A percentile compares a stretch with the other conserved stretches of the same genome.
phyloP scores from a whole-genome alignment of 1,139 yeast genomes.

The Hansenula lynferdii region DNA sequence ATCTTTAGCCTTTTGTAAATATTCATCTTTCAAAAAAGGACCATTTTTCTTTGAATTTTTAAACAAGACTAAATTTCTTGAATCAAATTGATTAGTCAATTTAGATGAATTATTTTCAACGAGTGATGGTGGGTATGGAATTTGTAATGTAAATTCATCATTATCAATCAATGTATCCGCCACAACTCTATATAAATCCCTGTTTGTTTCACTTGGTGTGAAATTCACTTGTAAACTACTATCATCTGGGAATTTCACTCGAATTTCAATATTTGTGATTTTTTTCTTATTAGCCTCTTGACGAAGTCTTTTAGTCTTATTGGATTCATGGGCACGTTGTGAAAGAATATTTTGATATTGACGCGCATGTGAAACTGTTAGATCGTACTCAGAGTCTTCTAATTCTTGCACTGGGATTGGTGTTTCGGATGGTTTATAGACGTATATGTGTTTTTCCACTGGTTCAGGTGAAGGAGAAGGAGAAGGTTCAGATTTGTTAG shows the following conservation, averaged over 20 bases:
- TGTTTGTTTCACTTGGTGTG: conserved; percentile 30
- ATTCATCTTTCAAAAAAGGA: conserved; percentile 27
- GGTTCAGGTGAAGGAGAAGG: conserved; percentile 3
- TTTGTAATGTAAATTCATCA: conserved; percentile 32
- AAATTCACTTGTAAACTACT: conserved; percentile 45
- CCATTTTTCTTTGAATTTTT: conserved; percentile 16
- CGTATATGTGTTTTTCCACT: conserved; percentile 17
- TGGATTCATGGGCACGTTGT: conserved; percentile 32
- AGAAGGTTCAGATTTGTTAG: neutral
- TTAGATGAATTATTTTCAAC: conserved; percentile 21
- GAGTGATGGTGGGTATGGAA: conserved; percentile 37
- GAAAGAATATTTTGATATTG: conserved; percentile 44
- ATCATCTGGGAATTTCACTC: conserved; percentile 52
- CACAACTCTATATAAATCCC: conserved; percentile 38
- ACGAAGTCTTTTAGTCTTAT: conserved; percentile 22
- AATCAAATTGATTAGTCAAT: conserved; percentile 23
- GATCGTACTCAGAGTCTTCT: conserved; percentile 32
- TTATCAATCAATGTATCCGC: conserved; percentile 17
- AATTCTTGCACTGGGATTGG: conserved; percentile 9
- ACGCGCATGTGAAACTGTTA: conserved; percentile 50
- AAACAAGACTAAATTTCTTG: conserved; percentile 30
- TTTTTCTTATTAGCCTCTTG: conserved; percentile 10
- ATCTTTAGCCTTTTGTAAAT: conserved; percentile 28
- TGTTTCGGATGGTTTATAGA: conserved; percentile 13
- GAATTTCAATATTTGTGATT: conserved; percentile 29